These are phyloP conservation scores for Fraxinus americana DNA, from an alignment of 257 asterid species.

Conservation along the genomic window DNA sequence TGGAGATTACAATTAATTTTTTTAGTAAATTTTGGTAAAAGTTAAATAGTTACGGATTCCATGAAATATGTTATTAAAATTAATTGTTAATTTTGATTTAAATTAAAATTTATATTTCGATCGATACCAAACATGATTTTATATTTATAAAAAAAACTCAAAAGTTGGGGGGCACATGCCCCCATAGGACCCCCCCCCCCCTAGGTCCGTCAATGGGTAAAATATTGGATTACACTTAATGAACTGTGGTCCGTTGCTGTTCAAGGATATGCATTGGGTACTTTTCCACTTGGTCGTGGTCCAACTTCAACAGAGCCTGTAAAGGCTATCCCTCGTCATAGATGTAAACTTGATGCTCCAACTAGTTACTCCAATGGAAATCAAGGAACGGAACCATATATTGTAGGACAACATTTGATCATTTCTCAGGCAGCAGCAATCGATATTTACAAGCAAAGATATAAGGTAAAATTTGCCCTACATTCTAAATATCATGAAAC, in stretches of 20 bases:
- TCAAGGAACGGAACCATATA: constrained; percentile 42
- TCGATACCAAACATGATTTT: no score
- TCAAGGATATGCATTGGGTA: constrained; percentile 25
- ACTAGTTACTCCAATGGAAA: constrained; percentile 17
- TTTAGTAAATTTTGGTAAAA: no score
- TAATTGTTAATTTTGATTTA: no score
- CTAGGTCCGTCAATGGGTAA: no score
- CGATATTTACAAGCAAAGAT: constrained; percentile 17
- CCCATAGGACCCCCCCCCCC: no score
- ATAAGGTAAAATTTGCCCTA: background rate
- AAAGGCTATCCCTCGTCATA: background rate
- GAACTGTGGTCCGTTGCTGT: constrained; percentile 34
- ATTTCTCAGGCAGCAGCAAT: constrained; percentile 34
- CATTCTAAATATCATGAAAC: background rate
- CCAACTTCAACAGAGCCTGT: background rate
- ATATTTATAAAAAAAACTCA: no score
- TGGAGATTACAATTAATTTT: no score
- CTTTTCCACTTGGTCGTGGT: constrained; percentile 38
- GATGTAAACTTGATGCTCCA: background rate
- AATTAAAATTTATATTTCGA: no score
- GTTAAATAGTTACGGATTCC: no score
- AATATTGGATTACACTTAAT: constrained; percentile 43
- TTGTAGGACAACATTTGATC: constrained; percentile 36
- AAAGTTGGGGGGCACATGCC: no score
- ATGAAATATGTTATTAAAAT: no score